Base-by-base conservation (phyloP, 148 eudicot species). In the Chenopodium album region DNA sequence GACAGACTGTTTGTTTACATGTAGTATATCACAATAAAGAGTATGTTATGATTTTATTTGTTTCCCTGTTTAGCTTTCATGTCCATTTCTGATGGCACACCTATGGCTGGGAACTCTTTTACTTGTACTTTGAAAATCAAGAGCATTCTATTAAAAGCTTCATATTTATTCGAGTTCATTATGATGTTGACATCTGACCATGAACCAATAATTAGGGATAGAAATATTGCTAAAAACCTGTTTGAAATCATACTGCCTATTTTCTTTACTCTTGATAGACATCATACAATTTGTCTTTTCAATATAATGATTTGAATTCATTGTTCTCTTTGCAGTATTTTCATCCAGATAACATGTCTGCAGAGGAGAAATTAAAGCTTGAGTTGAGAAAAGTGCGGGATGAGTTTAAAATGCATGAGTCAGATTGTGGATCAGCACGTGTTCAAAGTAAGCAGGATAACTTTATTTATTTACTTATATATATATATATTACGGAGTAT, bases 401-500 rank as follows among this genome's bases (percentile, higher is more conserved):
- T 52, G 97, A 94, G 82, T 94, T 94, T 79, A 97, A 90, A 87
- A 90, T 92, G 89, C 89, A 92, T 16, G 98, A 94, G 76, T 89
- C 99, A 73, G 98, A 97, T 84, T 97, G 98, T 85, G 99, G 99
- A 78, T 97, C 99, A 77, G 78, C 97, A 85, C 94, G 94, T 70
- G 99, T 94, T 84, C 99, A 97, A 88, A 90, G 99, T 85, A 85
- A 81, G 77, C 47, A 48, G 69, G 73, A 65, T 71, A 48, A 48
- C 34, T n/a, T n/a, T n/a, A n/a, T n/a, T n/a, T n/a, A n/a, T n/a
- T n/a, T n/a, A n/a, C n/a, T n/a, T n/a, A n/a, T n/a, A n/a, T n/a
- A n/a, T n/a, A n/a, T n/a, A n/a, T n/a, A n/a, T n/a, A n/a, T n/a
- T n/a, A n/a, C n/a, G n/a, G n/a, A n/a, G n/a, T n/a, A n/a, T n/a